A percentile compares a stretch with the other conserved stretches of the same genome.
Conservation (phyloP, 257 asterid genomes). For the Solanum pinnatisectum region DNA sequence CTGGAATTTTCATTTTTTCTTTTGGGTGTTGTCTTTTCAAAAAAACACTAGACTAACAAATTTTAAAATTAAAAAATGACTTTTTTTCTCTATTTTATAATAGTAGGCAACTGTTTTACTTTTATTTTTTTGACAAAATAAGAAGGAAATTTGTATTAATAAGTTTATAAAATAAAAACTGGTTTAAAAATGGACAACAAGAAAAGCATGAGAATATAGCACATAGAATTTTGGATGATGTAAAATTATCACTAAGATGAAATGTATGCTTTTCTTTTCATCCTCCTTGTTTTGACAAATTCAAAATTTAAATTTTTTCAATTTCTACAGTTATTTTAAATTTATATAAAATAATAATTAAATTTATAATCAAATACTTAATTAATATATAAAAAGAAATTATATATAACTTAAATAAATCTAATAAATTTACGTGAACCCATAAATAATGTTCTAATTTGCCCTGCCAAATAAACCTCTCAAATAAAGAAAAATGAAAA, state of each 20-base stretch:
- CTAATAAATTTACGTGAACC: neutral
- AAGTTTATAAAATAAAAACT: neutral
- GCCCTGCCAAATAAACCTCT: too few species aligned
- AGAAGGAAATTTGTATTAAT: neutral
- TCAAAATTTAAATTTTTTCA: neutral
- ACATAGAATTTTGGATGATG: neutral
- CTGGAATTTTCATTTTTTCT: neutral
- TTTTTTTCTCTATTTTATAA: neutral
- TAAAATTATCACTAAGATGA: neutral
- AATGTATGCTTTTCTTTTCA: neutral
- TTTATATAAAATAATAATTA: neutral
- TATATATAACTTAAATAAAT: neutral
- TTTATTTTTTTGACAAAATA: neutral
- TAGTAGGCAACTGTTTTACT: neutral
- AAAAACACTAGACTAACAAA: neutral
- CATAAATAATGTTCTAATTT: neutral
- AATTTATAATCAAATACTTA: too few species aligned
- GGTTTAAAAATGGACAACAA: neutral
- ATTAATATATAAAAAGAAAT: too few species aligned
- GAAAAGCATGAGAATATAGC: neutral
- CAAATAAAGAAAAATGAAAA: neutral
- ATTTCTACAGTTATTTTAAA: neutral
- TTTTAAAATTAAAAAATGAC: neutral
- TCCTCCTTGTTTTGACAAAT: neutral
- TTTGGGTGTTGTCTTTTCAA: neutral